Percentiles rank a stretch among this genome's conserved stretches.
phyloP scores from a whole-genome alignment of 805 yeast species.

The Candida pini region DNA sequence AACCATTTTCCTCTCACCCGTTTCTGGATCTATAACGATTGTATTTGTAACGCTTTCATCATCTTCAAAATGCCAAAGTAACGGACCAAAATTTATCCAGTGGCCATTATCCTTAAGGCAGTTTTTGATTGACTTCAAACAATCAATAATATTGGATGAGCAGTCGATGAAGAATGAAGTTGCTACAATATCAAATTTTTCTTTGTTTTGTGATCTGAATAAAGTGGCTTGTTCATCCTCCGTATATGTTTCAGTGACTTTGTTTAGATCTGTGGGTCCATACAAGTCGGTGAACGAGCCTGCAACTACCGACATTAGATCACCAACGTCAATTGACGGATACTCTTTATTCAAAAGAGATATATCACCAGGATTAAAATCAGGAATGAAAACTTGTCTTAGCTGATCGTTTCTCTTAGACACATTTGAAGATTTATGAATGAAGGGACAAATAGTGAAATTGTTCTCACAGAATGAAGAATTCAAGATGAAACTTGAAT shows the following conservation, averaged over 20 bases:
- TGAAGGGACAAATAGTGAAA: conserved; percentile 45
- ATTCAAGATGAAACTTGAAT: conserved; percentile 50
- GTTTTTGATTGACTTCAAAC: conserved; percentile 42
- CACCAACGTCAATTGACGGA: conserved; percentile 38
- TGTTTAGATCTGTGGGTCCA: conserved; percentile 39
- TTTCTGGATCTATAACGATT: conserved; percentile 18
- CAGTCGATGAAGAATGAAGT: conserved; percentile 65
- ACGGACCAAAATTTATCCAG: conserved; percentile 67
- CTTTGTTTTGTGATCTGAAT: conserved; percentile 36
- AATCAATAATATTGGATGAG: conserved; percentile 53
- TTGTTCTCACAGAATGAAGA: conserved; percentile 34
- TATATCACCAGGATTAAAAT: conserved; percentile 38
- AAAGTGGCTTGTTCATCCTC: conserved; percentile 33
- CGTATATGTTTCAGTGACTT: conserved; percentile 31
- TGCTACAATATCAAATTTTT: conserved; percentile 38
- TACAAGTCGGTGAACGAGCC: conserved; percentile 69
- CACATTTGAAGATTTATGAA: conserved; percentile 47
- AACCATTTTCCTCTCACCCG: conserved; percentile 17
- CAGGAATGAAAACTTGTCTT: conserved; percentile 50
- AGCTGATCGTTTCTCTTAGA: conserved; percentile 40
- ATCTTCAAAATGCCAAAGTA: conserved; percentile 68
- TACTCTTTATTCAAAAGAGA: conserved; percentile 27
- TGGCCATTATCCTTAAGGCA: conserved; percentile 40
- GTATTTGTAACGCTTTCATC: conserved; percentile 29
- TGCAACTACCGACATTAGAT: conserved; percentile 63